Evolutionary conservation across 1,284 basidiomycete genomes (phyloP).

Genomic region (Phaffia rhodozyma): DNA sequence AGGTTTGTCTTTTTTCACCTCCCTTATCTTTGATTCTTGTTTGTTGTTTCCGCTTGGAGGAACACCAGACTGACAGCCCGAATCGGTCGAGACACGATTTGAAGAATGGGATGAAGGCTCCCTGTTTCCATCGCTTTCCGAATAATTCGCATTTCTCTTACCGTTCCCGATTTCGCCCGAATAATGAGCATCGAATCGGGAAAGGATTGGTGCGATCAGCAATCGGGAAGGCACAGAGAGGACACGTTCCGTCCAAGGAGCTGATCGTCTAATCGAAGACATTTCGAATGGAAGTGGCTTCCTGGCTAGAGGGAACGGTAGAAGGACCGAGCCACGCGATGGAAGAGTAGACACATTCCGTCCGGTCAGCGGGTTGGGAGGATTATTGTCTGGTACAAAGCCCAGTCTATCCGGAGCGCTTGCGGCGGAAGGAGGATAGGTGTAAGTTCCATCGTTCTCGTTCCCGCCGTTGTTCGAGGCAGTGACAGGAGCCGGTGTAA

Average conservation of each 20-base stretch:
- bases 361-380: not conserved
- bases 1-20: not conserved
- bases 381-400: not conserved
- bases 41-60: not conserved
- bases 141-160: not conserved
- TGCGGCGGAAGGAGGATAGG: not conserved
- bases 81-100: not conserved
- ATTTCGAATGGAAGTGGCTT: conserved; percentile 6
- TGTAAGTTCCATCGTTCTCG: not conserved
- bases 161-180: not conserved
- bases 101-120: not conserved
- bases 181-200: not conserved
- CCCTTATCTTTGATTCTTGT: not conserved
- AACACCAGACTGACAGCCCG: not conserved
- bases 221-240: conserved; percentile 1
- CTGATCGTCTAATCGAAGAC: not conserved
- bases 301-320: conserved; percentile 1
- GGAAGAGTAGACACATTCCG: not conserved
- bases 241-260: not conserved
- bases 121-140: not conserved
- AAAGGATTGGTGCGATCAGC: conserved; percentile 5
- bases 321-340: conserved; percentile 5
- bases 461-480: not conserved
- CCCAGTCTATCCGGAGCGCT: not conserved
- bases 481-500: no score